Evolutionary conservation across 306 rosid species (phyloP).

Genomic region (Cucurbita moschata): DNA sequence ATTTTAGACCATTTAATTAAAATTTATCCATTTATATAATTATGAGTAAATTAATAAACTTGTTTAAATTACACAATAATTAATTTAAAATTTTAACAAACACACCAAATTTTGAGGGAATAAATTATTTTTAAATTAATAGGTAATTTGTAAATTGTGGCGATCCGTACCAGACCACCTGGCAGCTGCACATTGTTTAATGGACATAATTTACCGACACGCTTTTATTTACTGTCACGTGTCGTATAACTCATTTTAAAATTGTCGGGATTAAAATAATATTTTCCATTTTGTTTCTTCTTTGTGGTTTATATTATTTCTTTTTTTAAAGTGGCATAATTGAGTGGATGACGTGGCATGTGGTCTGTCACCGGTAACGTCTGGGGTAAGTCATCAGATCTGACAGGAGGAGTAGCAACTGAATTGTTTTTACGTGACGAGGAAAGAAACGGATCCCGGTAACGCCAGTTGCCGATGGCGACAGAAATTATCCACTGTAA

Average conservation of each 20-base stretch:
- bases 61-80: too few species aligned
- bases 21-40: too few species aligned
- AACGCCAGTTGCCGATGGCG: slow-evolving; percentile 1
- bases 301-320: background rate
- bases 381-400: slow-evolving; percentile 28
- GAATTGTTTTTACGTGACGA: slow-evolving; percentile 4
- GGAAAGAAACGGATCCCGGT: slow-evolving; percentile 5
- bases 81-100: too few species aligned
- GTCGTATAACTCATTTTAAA: background rate
- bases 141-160: background rate
- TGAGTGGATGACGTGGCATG: background rate
- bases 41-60: too few species aligned
- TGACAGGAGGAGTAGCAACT: slow-evolving; percentile 14
- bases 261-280: background rate
- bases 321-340: background rate
- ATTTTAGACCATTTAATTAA: too few species aligned
- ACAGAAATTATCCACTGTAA: background rate
- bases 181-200: background rate
- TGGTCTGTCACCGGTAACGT: slow-evolving; percentile 12
- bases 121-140: background rate
- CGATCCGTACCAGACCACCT: background rate
- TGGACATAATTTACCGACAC: slow-evolving; percentile 2
- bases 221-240: background rate
- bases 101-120: background rate
- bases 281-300: too few species aligned